Conservation (phyloP, 2,329 filamentous ascomycete species). For the Colletotrichum sidae region DNA sequence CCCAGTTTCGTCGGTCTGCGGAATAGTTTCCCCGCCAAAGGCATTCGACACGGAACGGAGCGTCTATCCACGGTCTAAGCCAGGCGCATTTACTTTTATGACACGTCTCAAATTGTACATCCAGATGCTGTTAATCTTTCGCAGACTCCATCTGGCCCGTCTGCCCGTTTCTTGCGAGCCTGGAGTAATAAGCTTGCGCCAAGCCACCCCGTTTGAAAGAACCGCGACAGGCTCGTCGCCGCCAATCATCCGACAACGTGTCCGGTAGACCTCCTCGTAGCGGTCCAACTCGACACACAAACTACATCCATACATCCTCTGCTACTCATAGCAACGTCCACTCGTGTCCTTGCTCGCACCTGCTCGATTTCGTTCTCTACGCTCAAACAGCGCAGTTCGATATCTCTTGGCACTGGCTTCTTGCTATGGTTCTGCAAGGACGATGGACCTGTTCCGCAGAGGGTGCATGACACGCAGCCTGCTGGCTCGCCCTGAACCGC, state of each 20-base stretch:
- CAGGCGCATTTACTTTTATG: constrained; percentile 24
- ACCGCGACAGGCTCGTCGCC: constrained; percentile 16
- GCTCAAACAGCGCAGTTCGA: neutral
- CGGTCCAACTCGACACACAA: constrained; percentile 15
- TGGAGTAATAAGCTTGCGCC: constrained; percentile 28
- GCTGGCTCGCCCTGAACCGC: constrained; percentile 13
- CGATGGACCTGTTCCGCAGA: constrained; percentile 8
- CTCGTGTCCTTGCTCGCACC: neutral
- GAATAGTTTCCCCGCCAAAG: constrained; percentile 33
- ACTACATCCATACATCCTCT: constrained; percentile 1
- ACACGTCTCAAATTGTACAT: constrained; percentile 32
- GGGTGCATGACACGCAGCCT: constrained; percentile 7
- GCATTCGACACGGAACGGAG: constrained; percentile 31
- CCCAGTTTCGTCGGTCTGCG: constrained; percentile 28
- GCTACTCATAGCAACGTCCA: neutral
- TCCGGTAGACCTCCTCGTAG: constrained; percentile 34
- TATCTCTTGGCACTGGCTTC: neutral
- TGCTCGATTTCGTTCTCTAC: constrained; percentile 3
- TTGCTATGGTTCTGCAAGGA: neutral
- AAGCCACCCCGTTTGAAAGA: constrained; percentile 23
- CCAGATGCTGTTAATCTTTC: constrained; percentile 20
- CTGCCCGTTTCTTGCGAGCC: constrained; percentile 16
- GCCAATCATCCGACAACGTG: constrained; percentile 40
- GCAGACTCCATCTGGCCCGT: constrained; percentile 12
- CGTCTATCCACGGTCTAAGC: constrained; percentile 32